Conservation (phyloP, 495 filamentous ascomycete genomes). For the Thermothielavioides terrestris region DNA sequence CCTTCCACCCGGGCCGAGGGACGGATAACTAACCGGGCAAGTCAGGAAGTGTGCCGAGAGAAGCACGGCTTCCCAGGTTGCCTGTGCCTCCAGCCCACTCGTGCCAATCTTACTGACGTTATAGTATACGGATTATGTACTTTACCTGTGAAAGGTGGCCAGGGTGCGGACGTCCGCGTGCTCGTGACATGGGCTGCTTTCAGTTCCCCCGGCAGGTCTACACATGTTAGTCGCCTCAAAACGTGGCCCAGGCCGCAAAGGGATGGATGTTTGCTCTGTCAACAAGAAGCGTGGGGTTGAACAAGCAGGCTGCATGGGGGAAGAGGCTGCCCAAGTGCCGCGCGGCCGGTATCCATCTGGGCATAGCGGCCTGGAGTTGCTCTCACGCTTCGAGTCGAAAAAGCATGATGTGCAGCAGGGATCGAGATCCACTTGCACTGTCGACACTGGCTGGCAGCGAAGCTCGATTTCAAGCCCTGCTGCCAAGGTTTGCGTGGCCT, state of each 20-base stretch:
- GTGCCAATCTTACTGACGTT: not conserved
- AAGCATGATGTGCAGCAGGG: slow-evolving; percentile 24
- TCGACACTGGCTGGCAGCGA: slow-evolving; percentile 6
- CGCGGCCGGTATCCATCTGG: not conserved
- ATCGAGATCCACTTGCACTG: slow-evolving; percentile 14
- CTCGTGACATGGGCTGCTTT: not conserved
- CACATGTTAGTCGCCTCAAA: not conserved
- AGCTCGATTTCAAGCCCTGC: slow-evolving; percentile 10
- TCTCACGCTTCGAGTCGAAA: not conserved
- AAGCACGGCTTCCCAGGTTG: too few species aligned
- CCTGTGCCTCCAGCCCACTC: not conserved
- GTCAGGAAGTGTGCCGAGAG: too few species aligned
- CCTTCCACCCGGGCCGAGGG: not conserved
- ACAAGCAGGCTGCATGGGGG: not conserved
- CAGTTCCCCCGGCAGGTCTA: not conserved
- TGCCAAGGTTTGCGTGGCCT: too few species aligned
- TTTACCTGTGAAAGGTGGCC: too few species aligned
- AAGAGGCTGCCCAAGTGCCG: not conserved
- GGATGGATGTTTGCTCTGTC: not conserved
- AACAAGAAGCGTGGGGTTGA: not conserved
- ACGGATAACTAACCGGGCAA: too few species aligned
- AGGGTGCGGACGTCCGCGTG: slow-evolving; percentile 1
- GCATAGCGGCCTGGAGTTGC: not conserved
- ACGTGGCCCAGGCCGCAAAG: not conserved
- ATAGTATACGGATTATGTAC: too few species aligned